phyloP scores from a whole-genome alignment of 306 rosid genomes.

The Sicyos edulis region DNA sequence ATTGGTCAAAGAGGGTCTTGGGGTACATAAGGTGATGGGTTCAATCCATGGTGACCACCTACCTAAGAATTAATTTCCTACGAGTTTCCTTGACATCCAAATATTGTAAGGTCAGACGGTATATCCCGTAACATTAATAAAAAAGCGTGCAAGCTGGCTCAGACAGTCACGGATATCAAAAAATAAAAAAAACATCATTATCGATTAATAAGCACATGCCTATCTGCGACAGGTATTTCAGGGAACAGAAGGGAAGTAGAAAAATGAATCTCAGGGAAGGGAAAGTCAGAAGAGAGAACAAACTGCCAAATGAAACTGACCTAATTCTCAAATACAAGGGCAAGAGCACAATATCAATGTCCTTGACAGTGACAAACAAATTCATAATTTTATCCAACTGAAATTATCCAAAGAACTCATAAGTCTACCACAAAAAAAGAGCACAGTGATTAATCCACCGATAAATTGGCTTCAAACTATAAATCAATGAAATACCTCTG shows the following conservation, averaged over 20 bases:
- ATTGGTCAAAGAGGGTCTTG: too few relatives aligned
- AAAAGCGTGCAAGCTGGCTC: too few relatives aligned
- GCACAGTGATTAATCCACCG: neutral
- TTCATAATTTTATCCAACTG: neutral
- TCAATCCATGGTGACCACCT: too few relatives aligned
- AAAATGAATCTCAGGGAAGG: neutral
- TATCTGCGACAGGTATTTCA: neutral
- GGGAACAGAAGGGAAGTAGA: neutral
- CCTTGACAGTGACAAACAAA: neutral
- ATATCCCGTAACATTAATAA: too few relatives aligned
- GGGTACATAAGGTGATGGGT: too few relatives aligned
- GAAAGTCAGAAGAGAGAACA: neutral
- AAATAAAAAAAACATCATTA: too few relatives aligned
- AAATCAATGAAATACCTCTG: conserved; percentile 54
- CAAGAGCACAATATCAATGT: neutral
- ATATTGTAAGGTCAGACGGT: too few relatives aligned
- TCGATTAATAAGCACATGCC: neutral
- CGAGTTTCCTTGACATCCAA: too few relatives aligned
- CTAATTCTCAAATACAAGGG: neutral
- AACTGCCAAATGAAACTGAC: neutral
- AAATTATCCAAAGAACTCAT: neutral
- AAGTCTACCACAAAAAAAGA: conserved; percentile 13
- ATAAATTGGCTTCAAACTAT: neutral
- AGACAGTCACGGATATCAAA: too few relatives aligned
- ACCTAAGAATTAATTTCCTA: too few relatives aligned